Evolutionary conservation across 106 monocot species (phyloP).

Genomic region (Platanthera zijinensis): DNA sequence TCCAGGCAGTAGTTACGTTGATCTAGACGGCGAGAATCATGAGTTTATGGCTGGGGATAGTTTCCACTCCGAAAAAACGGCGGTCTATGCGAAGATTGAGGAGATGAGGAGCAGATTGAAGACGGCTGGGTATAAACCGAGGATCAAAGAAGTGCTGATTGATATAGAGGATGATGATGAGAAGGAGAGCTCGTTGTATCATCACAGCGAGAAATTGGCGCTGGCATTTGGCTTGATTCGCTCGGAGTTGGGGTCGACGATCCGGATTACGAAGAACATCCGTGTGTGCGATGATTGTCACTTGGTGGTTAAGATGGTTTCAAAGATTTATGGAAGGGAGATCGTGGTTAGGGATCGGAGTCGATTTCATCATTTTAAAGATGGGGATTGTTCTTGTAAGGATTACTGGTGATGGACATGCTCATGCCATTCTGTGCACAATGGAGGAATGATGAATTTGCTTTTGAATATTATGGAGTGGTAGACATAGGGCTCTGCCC

Average conservation of each 20-base stretch:
- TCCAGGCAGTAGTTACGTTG: conserved; percentile 25
- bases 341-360: conserved; percentile 25
- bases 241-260: conserved; percentile 2
- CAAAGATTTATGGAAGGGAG: conserved; percentile 18
- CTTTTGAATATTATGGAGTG: background rate
- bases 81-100: conserved; percentile 16
- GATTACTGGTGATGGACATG: conserved; percentile 24
- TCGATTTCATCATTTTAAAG: conserved; percentile 28
- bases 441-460: background rate
- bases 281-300: conserved; percentile 41
- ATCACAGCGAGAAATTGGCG: conserved; percentile 34
- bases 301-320: conserved; percentile 20
- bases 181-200: conserved; percentile 10
- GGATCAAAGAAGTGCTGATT: conserved; percentile 8
- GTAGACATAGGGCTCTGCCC: too few species aligned
- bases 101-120: conserved; percentile 13
- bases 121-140: conserved; percentile 7
- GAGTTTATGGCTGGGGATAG: conserved; percentile 17
- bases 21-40: conserved; percentile 10
- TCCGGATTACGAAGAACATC: conserved; percentile 35
- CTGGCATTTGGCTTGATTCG: conserved; percentile 29
- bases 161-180: conserved; percentile 22
- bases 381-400: conserved; percentile 24
- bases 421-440: background rate
- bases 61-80: background rate